Evolutionary conservation across 1,139 yeast species (phyloP), one percentile per base, ranked within the genome.

Genomic region (Casaregolazyma lundiana): DNA sequence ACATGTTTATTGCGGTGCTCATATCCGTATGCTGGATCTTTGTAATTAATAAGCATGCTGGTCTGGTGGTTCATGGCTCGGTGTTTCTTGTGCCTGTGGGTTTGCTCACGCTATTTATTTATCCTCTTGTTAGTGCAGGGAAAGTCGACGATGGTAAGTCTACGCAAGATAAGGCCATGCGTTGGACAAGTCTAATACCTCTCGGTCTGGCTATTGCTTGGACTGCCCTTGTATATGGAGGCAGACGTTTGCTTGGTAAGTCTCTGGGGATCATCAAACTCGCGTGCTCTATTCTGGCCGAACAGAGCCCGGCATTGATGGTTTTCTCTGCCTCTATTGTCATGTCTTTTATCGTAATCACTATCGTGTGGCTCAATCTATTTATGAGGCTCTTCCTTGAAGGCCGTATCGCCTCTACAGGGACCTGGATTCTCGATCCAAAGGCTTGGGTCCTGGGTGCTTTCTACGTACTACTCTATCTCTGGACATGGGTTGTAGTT

Each of bases 401-500:
- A 35, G 73, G 73, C 29, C 60, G 57, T 34, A 47, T 59, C 3
- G 50, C 56, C 9, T 46, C 49, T 9, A 53, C 61, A 32, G 57
- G 62, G 9, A 45, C 47, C 32, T 64, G 67, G 67, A 56, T 63
- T n/a, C 51, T 64, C 39, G 64, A 60, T 38, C 54, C 63, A 21
- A 56, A 58, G 34, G 58, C 67, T 2, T 66, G 69, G 61, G 45
- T 58, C 3, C 57, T 69, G 1, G 72, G 68, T 1, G 61, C 60
- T 4, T 64, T 66, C 51, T 68, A 67, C 53, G 53, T 65, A 2
- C 51, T 70, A 22, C 62, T 68, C 64, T 70, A 66, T 50, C 51
- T 71, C 30, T 70, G 75, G 75, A 66, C 74, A 1, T 68, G 71
- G 68, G 69, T 69, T 1, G 65, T 70, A 16, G 50, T 70, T 9